Evolutionary conservation across 2,329 filamentous ascomycete species (phyloP), one percentile per base, ranked within the genome.

Genomic region (Penicillium polonicum): DNA sequence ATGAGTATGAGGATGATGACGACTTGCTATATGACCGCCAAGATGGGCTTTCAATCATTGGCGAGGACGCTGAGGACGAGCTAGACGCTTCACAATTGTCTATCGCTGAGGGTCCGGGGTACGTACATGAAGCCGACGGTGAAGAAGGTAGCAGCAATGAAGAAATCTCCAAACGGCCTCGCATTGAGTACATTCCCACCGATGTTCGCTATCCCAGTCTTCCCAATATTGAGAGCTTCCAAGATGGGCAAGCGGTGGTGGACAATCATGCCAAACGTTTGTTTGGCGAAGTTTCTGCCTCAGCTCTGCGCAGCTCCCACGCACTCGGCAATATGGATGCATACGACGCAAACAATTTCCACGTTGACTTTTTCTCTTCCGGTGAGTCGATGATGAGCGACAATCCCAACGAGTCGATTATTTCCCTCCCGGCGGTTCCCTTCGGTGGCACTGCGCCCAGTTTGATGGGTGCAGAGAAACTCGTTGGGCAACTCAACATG

Each of bases 1-100:
- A 82, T 53, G 82, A 90, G 65, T 87, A 89, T 59, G 80, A 85
- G 5, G 86, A 89, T 48, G 82, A 86, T 43, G 80, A 80, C 21
- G 80, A 55, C 12, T 15, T 85, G 17, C 74, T 85, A n/a, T 79
- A 79, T n/a, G 73, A 82, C 5, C 76, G 78, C 29, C 56, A 66
- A 17, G 66, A 69, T 3, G 65, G 60, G 13, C 69, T 78, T 45
- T 70, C 69, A 33, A 72, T 73, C 19, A 76, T 75, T 44, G 68
- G 68, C 6, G 76, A 78, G 59, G 72, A 73, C 50, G 57, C 63
- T 1, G 75, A 77, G 42, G 77, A 77, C 12, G 76, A 76, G 27
- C 65, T 78, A 29, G 75, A 80, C 60, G 83, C 87, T 2, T 88
- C 87, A 0, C 85, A 88, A 60, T 76, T 91, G 27, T 89, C 84